phyloP scores from a whole-genome alignment of 78 protist species.

The Isochrysis galbana region DNA sequence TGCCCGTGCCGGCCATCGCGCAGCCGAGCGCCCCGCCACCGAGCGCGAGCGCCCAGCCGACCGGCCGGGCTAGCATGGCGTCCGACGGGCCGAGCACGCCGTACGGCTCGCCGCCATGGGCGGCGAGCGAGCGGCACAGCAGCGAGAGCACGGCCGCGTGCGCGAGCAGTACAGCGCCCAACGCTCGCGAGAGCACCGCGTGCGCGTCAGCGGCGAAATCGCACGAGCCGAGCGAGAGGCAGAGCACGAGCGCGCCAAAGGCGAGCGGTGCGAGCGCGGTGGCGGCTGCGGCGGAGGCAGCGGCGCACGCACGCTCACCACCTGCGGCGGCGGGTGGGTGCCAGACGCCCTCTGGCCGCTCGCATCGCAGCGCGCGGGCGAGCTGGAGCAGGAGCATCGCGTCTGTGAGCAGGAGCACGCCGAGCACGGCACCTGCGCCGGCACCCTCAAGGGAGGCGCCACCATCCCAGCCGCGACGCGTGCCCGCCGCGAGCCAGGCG shows the following conservation, averaged over 20 bases:
- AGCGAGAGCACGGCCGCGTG: not conserved
- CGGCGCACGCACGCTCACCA: not conserved
- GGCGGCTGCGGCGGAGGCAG: not conserved
- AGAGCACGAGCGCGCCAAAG: not conserved
- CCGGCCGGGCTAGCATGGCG: not conserved
- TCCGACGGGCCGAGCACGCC: not conserved
- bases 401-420: not conserved
- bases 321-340: not conserved
- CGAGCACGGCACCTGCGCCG: not conserved
- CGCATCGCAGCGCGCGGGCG: not conserved
- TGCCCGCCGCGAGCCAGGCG: not conserved
- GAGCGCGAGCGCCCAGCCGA: not conserved
- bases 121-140: not conserved
- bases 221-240: not conserved
- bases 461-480: no score
- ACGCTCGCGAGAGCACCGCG: not conserved
- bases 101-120: not conserved
- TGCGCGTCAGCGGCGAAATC: not conserved
- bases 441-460: not conserved
- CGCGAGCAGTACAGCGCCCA: not conserved
- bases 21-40: not conserved
- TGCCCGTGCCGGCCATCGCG: not conserved
- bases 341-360: not conserved
- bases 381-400: not conserved
- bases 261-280: not conserved